Percentiles rank a stretch among this genome's conserved stretches.
Evolutionary conservation across 192 early-diverging fungal species (phyloP).

Genomic region (Umbelopsis sp.): DNA sequence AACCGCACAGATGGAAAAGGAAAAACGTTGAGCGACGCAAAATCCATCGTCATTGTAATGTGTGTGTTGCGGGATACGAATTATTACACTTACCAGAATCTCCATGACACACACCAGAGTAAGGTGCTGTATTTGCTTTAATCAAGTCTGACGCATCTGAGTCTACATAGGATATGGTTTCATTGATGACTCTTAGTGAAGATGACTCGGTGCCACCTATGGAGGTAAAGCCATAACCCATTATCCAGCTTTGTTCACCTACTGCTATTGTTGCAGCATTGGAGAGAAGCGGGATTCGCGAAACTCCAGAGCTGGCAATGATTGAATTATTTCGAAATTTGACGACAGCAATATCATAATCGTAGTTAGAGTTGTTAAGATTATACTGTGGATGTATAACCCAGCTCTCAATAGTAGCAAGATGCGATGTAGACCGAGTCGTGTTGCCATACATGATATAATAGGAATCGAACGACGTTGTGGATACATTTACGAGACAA

Average conservation of each 20-base stretch:
- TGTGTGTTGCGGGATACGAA: not conserved
- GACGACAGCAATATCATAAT: conserved; percentile 2
- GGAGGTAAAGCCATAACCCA: not conserved
- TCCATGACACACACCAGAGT: conserved; percentile 10
- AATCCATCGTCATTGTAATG: not conserved
- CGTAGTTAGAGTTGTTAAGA: not conserved
- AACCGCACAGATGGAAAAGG: no score
- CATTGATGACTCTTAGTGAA: not conserved
- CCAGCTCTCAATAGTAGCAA: not conserved
- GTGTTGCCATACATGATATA: conserved; percentile 18
- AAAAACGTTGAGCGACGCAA: not conserved
- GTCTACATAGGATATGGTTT: not conserved
- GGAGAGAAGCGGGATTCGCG: not conserved
- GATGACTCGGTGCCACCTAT: not conserved
- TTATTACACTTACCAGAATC: not conserved
- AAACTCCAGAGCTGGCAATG: not conserved
- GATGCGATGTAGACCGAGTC: not conserved
- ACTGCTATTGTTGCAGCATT: not conserved
- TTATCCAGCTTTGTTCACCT: not conserved
- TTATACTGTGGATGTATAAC: conserved; percentile 9
- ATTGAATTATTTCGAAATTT: not conserved
- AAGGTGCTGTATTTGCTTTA: not conserved
- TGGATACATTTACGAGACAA: not conserved
- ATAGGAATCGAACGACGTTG: not conserved
- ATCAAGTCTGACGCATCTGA: not conserved